A percentile compares a stretch with the other conserved stretches of the same genome.
phyloP scores from a whole-genome alignment of 2,329 filamentous ascomycete species.

The Metarhizium robertsii region DNA sequence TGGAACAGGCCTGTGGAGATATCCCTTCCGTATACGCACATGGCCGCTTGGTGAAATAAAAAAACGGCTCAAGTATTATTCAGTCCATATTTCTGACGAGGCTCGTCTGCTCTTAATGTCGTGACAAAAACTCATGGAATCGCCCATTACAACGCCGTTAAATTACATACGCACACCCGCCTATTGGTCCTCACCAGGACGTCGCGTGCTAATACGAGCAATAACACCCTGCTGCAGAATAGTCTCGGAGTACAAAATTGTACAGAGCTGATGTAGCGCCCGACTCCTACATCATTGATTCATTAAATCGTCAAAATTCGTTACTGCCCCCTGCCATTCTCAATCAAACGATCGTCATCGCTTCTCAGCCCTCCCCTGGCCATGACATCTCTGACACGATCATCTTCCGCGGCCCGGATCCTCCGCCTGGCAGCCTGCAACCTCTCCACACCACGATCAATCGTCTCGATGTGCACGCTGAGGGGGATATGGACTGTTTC shows the following conservation, averaged over 20 bases:
- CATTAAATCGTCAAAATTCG: background rate
- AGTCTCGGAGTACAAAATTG: background rate
- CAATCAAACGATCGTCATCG: constrained; percentile 32
- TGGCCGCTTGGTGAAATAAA: background rate
- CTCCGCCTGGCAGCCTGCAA: constrained; percentile 55
- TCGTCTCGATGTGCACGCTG: constrained; percentile 65
- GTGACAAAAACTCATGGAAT: background rate
- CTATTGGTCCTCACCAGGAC: no score
- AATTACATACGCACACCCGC: background rate
- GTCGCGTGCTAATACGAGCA: no score
- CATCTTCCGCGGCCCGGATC: constrained; percentile 49
- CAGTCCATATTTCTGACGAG: background rate
- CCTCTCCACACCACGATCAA: constrained; percentile 62
- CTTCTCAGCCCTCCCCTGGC: constrained; percentile 32
- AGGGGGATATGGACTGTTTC: constrained; percentile 43
- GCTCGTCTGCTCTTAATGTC: background rate
- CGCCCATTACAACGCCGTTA: background rate
- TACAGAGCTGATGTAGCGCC: background rate
- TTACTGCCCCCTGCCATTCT: constrained; percentile 14
- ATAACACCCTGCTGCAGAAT: background rate
- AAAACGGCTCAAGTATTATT: background rate
- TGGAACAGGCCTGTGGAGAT: background rate
- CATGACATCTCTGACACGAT: constrained; percentile 43
- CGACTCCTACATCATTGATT: background rate
- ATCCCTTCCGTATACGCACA: background rate